These are phyloP conservation scores for Pichia eremophila DNA, from an alignment of 805 yeast species.

Conservation along the genomic window DNA sequence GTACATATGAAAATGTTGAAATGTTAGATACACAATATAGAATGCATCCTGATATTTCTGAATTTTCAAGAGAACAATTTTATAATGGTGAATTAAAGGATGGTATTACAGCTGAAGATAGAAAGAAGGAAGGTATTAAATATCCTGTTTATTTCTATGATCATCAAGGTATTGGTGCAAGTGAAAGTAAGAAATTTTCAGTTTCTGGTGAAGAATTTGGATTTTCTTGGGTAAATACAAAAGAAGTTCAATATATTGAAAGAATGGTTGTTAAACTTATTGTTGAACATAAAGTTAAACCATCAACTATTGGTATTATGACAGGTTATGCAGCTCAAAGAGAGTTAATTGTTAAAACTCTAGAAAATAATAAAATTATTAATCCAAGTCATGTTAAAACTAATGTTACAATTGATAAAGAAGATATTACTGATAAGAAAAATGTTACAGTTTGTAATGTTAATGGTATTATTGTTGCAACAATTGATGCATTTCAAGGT, in stretches of 20 bases:
- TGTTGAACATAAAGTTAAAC: conserved; percentile 41
- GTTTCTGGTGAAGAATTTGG: conserved; percentile 37
- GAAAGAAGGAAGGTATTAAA: conserved; percentile 37
- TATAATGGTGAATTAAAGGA: conserved; percentile 64
- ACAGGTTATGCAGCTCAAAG: conserved; percentile 76
- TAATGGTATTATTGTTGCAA: conserved; percentile 37
- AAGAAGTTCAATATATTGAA: conserved; percentile 43
- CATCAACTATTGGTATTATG: conserved; percentile 50
- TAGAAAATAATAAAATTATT: conserved; percentile 42
- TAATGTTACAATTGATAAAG: conserved; percentile 49
- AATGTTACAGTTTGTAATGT: conserved; percentile 37
- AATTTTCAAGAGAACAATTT: conserved; percentile 74
- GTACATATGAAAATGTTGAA: conserved; percentile 49
- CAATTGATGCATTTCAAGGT: conserved; percentile 92
- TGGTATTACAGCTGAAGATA: conserved; percentile 49
- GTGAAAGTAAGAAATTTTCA: conserved; percentile 39
- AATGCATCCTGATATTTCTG: conserved; percentile 90
- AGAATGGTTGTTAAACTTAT: conserved; percentile 41
- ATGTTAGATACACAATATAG: conserved; percentile 83
- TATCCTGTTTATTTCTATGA: conserved; percentile 56
- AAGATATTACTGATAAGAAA: conserved; percentile 39
- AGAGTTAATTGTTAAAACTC: conserved; percentile 43
- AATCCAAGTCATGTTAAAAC: conserved; percentile 45
- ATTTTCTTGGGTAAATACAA: conserved; percentile 46
- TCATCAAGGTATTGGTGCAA: conserved; percentile 33